These are phyloP conservation scores for Achaetomium macrosporum DNA, from an alignment of 2,329 filamentous ascomycete species.

Conservation along the genomic window DNA sequence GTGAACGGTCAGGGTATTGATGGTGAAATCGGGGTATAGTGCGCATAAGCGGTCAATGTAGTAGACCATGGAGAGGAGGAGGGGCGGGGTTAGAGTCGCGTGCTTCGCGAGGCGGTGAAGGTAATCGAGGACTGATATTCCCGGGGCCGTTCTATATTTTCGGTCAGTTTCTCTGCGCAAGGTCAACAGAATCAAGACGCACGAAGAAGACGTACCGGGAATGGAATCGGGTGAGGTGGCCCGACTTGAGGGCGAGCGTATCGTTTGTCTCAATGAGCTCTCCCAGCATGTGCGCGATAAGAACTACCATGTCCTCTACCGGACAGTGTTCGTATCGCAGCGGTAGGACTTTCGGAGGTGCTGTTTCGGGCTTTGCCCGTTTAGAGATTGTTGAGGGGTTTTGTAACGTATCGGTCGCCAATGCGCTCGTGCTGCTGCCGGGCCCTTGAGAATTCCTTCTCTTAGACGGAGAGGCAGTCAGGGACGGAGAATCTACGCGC, in stretches of 20 bases:
- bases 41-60: conserved; percentile 95
- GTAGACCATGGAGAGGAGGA: conserved; percentile 97
- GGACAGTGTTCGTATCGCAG: conserved; percentile 73
- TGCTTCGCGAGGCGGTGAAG: conserved; percentile 88
- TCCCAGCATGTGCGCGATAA: conserved; percentile 92
- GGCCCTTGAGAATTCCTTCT: conserved; percentile 40
- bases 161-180: conserved; percentile 22
- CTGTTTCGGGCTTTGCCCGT: conserved; percentile 45
- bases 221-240: conserved; percentile 88
- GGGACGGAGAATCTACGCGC: conserved; percentile 9
- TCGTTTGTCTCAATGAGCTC: conserved; percentile 95
- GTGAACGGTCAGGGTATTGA: conserved; percentile 93
- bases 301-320: conserved; percentile 77
- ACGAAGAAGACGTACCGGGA: conserved; percentile 58
- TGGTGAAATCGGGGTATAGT: conserved; percentile 89
- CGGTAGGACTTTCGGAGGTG: conserved; percentile 57
- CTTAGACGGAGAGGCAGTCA: conserved; percentile 28
- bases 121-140: conserved; percentile 92
- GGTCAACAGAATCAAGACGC: background rate
- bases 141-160: conserved; percentile 59
- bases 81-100: conserved; percentile 84
- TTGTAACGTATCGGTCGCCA: conserved; percentile 18
- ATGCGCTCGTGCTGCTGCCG: conserved; percentile 17
- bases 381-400: conserved; percentile 37
- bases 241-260: conserved; percentile 73